phyloP scores from a whole-genome alignment of 2,329 filamentous ascomycete species.

The Xylaria arbuscula region DNA sequence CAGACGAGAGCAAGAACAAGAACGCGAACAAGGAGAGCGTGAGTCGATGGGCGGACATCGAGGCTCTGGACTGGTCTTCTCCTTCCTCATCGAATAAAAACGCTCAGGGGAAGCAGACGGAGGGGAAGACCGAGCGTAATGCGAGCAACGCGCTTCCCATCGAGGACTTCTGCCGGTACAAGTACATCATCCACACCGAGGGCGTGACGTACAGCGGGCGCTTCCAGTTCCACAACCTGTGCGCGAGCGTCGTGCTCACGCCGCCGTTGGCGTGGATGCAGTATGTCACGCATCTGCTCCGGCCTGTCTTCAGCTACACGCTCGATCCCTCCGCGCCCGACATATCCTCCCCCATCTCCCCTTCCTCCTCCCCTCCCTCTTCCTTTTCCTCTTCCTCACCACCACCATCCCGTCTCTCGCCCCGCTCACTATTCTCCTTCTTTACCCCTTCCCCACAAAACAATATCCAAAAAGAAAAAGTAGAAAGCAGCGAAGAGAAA shows the following conservation, averaged over 20 bases:
- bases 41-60: conserved; percentile 61
- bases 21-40: not conserved
- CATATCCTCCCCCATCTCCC: not conserved
- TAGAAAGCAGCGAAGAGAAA: not conserved
- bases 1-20: not conserved
- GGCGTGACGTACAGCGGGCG: conserved; percentile 65
- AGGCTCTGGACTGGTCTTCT: conserved; percentile 54
- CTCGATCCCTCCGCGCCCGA: conserved; percentile 25
- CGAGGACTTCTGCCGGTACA: conserved; percentile 63
- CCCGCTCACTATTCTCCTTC: conserved; percentile 10
- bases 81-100: not conserved
- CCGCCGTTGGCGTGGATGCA: conserved; percentile 62
- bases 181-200: conserved; percentile 65
- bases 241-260: conserved; percentile 59
- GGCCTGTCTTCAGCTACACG: conserved; percentile 56
- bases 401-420: not conserved
- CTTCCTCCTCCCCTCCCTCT: conserved; percentile 1
- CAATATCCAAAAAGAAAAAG: not conserved
- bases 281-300: conserved; percentile 61
- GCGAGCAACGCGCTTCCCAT: conserved; percentile 59
- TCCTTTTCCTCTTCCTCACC: not conserved
- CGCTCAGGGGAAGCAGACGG: no score
- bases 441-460: not conserved
- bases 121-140: conserved; percentile 43
- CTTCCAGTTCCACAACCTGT: conserved; percentile 64